These are phyloP conservation scores for Xylariaceae sp. DNA, from an alignment of 2,329 filamentous ascomycete species.

Conservation along the genomic window DNA sequence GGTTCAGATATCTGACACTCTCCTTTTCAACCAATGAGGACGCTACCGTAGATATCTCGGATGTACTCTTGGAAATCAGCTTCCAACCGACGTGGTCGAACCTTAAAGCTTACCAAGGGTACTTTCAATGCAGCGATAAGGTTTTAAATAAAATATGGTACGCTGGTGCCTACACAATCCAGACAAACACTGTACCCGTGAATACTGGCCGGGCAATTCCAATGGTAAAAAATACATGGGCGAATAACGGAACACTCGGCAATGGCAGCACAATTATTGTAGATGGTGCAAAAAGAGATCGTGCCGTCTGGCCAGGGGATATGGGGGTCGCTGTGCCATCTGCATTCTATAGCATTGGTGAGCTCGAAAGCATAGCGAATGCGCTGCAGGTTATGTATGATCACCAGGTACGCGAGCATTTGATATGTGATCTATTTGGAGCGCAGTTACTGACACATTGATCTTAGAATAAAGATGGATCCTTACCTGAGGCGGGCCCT, in stretches of 20 bases:
- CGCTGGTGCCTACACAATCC: conserved; percentile 58
- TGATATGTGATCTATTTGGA: no score
- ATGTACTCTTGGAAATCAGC: conserved; percentile 25
- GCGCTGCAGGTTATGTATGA: conserved; percentile 48
- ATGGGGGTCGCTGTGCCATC: conserved; percentile 58
- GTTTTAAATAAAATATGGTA: conserved; percentile 63
- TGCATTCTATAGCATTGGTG: conserved; percentile 55
- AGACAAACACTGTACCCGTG: conserved; percentile 40
- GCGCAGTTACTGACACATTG: not conserved
- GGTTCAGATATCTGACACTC: conserved; percentile 58
- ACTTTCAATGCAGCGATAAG: conserved; percentile 34
- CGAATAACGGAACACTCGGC: conserved; percentile 38
- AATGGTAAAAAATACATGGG: conserved; percentile 36
- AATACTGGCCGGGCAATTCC: conserved; percentile 36
- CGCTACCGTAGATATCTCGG: conserved; percentile 40
- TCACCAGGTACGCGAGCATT: conserved; percentile 34
- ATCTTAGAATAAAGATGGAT: conserved; percentile 28
- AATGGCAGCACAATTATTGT: conserved; percentile 41
- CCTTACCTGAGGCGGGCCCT: conserved; percentile 37
- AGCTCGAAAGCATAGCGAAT: conserved; percentile 50
- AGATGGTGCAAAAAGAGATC: conserved; percentile 60
- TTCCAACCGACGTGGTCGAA: conserved; percentile 16
- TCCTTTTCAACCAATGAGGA: conserved; percentile 28
- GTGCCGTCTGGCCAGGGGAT: conserved; percentile 63
- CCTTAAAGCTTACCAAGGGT: conserved; percentile 11